phyloP scores from a whole-genome alignment of 192 early-diverging fungal species.

The Backusella macrospora region DNA sequence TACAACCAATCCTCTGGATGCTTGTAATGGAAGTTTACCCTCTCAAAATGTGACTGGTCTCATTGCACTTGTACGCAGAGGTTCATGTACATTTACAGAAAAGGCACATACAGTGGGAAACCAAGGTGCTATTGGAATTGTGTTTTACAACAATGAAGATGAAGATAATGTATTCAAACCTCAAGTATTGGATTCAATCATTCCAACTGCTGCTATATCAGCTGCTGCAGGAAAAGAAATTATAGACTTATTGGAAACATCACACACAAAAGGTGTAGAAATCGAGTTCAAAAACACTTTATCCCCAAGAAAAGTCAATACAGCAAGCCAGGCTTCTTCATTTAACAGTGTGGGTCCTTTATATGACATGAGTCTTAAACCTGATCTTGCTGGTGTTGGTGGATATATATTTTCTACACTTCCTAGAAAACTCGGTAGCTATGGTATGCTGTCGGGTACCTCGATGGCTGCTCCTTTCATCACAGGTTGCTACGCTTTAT shows the following conservation, averaged over 20 bases:
- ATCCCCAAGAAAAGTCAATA: conserved; percentile 44
- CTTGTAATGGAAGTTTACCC: conserved; percentile 50
- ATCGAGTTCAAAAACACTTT: conserved; percentile 53
- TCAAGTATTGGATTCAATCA: conserved; percentile 41
- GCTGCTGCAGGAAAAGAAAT: conserved; percentile 52
- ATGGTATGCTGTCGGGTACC: conserved; percentile 53
- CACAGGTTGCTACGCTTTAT: conserved; percentile 51
- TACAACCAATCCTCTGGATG: conserved; percentile 43
- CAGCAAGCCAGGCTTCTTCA: conserved; percentile 64
- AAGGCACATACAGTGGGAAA: conserved; percentile 59
- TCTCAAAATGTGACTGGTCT: conserved; percentile 43
- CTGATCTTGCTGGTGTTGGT: conserved; percentile 55
- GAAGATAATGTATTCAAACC: conserved; percentile 19
- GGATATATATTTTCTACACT: conserved; percentile 57
- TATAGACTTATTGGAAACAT: conserved; percentile 40
- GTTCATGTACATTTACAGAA: conserved; percentile 64
- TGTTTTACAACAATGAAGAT: conserved; percentile 63
- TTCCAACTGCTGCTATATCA: conserved; percentile 62
- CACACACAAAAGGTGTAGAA: conserved; percentile 31
- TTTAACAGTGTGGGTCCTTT: conserved; percentile 80
- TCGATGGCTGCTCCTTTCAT: conserved; percentile 66
- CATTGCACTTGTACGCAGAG: conserved; percentile 69
- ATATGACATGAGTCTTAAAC: conserved; percentile 62
- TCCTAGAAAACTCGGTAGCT: conserved; percentile 47
- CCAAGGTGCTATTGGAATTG: conserved; percentile 64